Base-by-base conservation (phyloP, 352 stramenopile species). In the Pythium folliculosum region DNA sequence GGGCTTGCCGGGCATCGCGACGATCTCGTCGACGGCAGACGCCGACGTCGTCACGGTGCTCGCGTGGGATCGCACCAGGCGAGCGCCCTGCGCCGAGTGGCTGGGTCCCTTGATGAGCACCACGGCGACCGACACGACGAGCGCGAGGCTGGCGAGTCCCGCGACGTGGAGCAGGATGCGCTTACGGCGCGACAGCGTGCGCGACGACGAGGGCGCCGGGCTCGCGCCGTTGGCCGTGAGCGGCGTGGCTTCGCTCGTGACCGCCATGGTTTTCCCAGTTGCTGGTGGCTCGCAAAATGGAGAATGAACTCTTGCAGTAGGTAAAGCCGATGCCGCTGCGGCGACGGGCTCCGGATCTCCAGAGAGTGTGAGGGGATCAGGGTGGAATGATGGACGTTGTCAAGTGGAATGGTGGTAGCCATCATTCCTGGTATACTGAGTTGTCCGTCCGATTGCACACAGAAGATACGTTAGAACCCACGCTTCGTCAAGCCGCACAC, bases 21-120 rank as follows among this genome's bases (percentile, higher is more conserved):
- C 8, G 72, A 91, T 89, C 64, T 85, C 69, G 72, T 92, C 81
- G 0, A 40, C 37, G 0, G 58, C 9, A 7, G 37, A 43, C 37
- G 37, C 37, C 37, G 37, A 12, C 10, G 37, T 43, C 10, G 37
- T 43, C 14, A 13, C 37, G 4, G 9, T 43, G 37, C 9, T 43
- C 72, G 14, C 81, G 81, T 5, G 69, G 66, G 60, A 82, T 88
- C 14, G 64, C 25, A 32, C 27, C 3, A 12, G 37, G 9, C 9
- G 37, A 17, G 37, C 37, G 37, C 10, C 14, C 14, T 43, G 37
- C 10, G 4, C 14, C 37, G 37, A 43, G 37, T 17, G 37, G 9
- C 37, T 13, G 9, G 37, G 9, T 43, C 37, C 37, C 37, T 43
- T 43, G 37, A 43, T 43, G 37, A 43, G 37, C 37, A 43, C 37